A percentile compares a stretch with the other conserved stretches of the same genome.
Conservation (phyloP, 331 rosid species). For the Prunus yedoensis region DNA sequence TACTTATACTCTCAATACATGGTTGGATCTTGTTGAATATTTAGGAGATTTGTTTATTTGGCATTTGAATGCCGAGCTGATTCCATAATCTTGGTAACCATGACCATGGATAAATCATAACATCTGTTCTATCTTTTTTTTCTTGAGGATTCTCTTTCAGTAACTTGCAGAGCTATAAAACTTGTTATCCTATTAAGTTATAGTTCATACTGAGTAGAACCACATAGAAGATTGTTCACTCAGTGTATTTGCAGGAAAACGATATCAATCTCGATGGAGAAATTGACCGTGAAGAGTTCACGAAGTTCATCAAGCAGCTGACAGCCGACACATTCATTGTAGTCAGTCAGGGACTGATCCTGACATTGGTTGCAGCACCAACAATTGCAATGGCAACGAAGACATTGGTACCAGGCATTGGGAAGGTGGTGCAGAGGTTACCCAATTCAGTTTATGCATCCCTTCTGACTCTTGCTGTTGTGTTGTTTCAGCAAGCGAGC, state of each 20-base stretch:
- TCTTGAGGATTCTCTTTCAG: no score
- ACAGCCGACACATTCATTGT: slow-evolving; percentile 54
- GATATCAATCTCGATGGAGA: slow-evolving; percentile 58
- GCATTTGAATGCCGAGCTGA: no score
- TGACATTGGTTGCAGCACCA: slow-evolving; percentile 84
- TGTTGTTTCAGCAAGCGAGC: slow-evolving; percentile 47
- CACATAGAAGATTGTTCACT: not conserved
- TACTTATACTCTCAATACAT: no score
- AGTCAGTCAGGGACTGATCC: slow-evolving; percentile 61
- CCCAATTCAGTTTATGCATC: slow-evolving; percentile 78
- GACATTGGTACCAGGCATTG: slow-evolving; percentile 83
- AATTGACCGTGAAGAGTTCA: slow-evolving; percentile 64
- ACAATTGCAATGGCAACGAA: slow-evolving; percentile 77
- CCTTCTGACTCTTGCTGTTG: slow-evolving; percentile 51
- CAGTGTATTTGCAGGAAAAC: slow-evolving; percentile 42
- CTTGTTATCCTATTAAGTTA: no score
- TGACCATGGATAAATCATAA: no score
- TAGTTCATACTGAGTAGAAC: not conserved
- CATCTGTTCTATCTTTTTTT: no score
- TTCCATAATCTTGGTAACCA: no score
- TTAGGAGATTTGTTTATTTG: no score
- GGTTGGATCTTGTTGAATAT: no score
- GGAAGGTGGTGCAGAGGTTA: slow-evolving; percentile 66
- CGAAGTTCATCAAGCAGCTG: slow-evolving; percentile 42
- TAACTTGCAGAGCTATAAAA: no score